Percentiles rank a stretch among this genome's conserved stretches.
Evolutionary conservation across 2,329 filamentous ascomycete species (phyloP).

Genomic region (Talaromyces sp.): DNA sequence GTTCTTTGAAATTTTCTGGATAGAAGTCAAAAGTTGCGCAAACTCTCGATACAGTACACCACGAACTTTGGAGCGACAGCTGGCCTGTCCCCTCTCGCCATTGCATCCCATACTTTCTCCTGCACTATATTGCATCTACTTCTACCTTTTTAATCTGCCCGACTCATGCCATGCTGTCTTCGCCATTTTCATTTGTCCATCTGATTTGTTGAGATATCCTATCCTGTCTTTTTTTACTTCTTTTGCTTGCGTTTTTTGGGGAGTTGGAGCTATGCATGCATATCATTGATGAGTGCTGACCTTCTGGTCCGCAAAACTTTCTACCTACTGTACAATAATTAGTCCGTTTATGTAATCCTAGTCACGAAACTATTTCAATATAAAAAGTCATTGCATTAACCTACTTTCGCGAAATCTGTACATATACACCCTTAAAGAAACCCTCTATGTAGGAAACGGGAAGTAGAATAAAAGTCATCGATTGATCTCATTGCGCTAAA

Average conservation of each 20-base stretch:
- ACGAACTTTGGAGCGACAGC: background rate
- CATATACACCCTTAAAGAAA: background rate
- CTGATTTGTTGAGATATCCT: conserved; percentile 10
- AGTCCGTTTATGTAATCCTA: background rate
- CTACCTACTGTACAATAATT: background rate
- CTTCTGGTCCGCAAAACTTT: background rate
- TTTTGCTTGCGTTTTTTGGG: background rate
- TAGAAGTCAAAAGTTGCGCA: background rate
- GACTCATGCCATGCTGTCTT: background rate
- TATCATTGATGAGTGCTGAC: background rate
- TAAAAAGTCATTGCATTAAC: background rate
- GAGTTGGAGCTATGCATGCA: background rate
- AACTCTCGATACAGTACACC: background rate
- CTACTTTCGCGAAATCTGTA: background rate
- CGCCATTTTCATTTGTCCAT: background rate
- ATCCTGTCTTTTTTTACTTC: background rate
- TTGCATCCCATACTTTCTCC: background rate
- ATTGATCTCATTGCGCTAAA: conserved; percentile 7
- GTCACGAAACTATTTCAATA: background rate
- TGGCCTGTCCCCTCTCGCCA: background rate
- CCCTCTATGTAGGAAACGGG: too few relatives aligned
- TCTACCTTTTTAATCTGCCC: background rate
- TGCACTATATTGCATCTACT: conserved; percentile 20
- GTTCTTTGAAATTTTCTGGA: conserved; percentile 6
- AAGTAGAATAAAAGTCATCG: background rate